Conservation (phyloP, 2,329 filamentous ascomycete species). For the Ophiostoma quercus region DNA sequence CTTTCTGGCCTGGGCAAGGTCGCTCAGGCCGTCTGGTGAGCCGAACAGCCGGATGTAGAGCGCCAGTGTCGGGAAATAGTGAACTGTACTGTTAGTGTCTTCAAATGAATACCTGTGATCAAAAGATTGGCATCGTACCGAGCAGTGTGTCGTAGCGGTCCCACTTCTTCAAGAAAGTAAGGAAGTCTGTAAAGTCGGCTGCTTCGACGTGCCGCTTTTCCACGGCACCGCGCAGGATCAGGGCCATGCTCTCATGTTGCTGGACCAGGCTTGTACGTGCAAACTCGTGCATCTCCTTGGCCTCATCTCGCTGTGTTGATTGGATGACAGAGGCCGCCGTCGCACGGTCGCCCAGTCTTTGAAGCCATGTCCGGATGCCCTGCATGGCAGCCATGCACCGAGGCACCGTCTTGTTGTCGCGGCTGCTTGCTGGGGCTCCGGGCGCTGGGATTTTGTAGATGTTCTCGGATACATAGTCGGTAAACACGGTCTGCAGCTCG, state of each 20-base stretch:
- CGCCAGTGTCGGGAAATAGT: constrained; percentile 75
- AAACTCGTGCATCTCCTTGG: constrained; percentile 72
- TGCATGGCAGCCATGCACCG: constrained; percentile 73
- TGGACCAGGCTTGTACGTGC: constrained; percentile 74
- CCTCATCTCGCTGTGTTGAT: constrained; percentile 54
- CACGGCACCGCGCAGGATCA: constrained; percentile 74
- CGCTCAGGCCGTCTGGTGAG: constrained; percentile 65
- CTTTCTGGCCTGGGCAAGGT: constrained; percentile 42
- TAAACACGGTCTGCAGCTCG: constrained; percentile 45
- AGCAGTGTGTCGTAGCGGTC: constrained; percentile 70
- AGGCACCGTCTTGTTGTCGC: constrained; percentile 59
- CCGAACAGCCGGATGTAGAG: constrained; percentile 73
- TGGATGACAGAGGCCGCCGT: constrained; percentile 72
- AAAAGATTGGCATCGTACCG: constrained; percentile 35
- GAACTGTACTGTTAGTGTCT: constrained; percentile 47
- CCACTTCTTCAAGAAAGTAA: constrained; percentile 61
- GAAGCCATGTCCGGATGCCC: constrained; percentile 70
- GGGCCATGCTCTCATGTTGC: constrained; percentile 82
- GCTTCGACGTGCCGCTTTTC: constrained; percentile 66
- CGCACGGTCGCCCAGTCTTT: constrained; percentile 67
- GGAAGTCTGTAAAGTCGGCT: constrained; percentile 67
- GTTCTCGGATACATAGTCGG: constrained; percentile 50
- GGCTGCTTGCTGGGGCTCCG: constrained; percentile 41
- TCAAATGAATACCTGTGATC: background rate
- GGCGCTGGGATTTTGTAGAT: constrained; percentile 49